phyloP scores from a whole-genome alignment of 2,329 filamentous ascomycete species.

The Didymella glomerata region DNA sequence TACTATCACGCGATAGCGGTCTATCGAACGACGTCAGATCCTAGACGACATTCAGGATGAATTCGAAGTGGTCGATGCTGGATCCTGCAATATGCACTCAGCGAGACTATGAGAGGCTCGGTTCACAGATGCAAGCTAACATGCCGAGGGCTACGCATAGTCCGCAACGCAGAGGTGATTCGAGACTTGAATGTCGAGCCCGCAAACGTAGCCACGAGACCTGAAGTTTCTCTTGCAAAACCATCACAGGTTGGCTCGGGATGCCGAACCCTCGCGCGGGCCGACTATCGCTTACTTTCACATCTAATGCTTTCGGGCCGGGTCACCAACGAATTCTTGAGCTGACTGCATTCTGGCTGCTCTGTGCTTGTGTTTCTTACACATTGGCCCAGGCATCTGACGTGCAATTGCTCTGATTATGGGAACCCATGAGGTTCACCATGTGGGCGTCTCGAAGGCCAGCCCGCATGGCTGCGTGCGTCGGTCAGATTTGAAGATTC shows the following conservation, averaged over 20 bases:
- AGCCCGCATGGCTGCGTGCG: not conserved
- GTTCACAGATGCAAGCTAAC: not conserved
- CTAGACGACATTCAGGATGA: not conserved
- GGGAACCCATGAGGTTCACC: not conserved
- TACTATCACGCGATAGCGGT: not conserved
- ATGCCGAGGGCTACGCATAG: not conserved
- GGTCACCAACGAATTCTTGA: not conserved
- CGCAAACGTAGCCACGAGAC: not conserved
- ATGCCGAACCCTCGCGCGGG: constrained; percentile 1
- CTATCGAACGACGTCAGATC: not conserved
- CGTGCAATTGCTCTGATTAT: not conserved
- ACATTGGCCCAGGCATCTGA: not conserved
- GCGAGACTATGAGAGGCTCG: not conserved
- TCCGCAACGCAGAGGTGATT: not conserved
- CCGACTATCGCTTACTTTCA: not conserved
- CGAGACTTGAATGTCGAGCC: not conserved
- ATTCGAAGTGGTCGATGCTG: not conserved
- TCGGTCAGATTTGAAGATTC: not conserved
- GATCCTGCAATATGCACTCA: not conserved
- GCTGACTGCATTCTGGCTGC: not conserved
- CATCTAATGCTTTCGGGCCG: not conserved
- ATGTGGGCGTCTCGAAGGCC: not conserved
- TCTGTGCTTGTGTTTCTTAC: not conserved
- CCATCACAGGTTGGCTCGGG: not conserved
- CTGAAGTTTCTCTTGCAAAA: not conserved